Evolutionary conservation across 1,139 yeast genomes (phyloP), one percentile per base, ranked within the genome.

Genomic region (Saccharomyces hybrid): DNA sequence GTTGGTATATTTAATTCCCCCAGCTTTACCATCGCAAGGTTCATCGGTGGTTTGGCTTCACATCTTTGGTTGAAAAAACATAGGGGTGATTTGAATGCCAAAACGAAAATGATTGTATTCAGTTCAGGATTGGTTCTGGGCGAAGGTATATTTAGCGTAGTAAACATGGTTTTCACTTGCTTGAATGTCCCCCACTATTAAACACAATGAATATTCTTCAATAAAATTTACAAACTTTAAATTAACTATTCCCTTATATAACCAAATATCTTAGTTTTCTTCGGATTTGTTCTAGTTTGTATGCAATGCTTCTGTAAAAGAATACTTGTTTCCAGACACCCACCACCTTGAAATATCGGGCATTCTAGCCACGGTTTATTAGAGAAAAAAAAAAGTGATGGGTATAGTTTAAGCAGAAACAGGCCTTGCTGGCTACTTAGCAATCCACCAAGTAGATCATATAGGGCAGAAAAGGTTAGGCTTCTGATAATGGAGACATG

Each of bases 1-100:
- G 86, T 93, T 56, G 99, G 99, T 23, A 88, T 93, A 58, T 93
- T 93, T 68, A 93, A 93, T 67, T 80, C 95, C 0, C 98, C 98
- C 2, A 85, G 90, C 51, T 93, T 93, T 71, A 93, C 99, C 0
- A 75, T 93, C 47, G 98, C 98, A 0, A 77, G 99, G 62, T 91
- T 93, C 65, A 60, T 89, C 28, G 99, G 99, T 13, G 99, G 99
- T 1, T 65, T 86, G n/a, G 70, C 84, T 46, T 81, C 93, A 1
- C 81, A 78, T 61, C 62, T 74, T 60, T 86, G 91, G 88, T 60
- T 82, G 57, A 72, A 71, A 41, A 61, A 61, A 42, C 64, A 68
- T 28, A 67, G 65, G 5, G 68, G 74, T 5, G 73, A 75, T 34
- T 56, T 67, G 8, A 68, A 69, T 20, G 78, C 79, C 13, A 79